These are phyloP conservation scores for Astrocystis sublimbata DNA, from an alignment of 495 filamentous ascomycete genomes.

Conservation along the genomic window DNA sequence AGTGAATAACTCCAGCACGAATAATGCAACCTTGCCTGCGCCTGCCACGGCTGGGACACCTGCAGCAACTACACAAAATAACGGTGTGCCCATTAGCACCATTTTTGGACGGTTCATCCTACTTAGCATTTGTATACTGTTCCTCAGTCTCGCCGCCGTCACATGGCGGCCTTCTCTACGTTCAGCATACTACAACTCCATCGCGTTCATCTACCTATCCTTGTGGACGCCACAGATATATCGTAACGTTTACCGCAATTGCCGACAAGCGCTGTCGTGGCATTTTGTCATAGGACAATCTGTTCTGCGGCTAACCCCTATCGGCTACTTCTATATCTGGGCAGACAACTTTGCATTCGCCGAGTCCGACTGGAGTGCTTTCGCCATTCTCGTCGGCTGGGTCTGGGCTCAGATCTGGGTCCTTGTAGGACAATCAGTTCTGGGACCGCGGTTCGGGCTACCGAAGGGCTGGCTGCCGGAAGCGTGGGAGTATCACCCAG, in stretches of 20 bases:
- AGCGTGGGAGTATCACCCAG: slow-evolving; percentile 94
- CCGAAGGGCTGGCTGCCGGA: slow-evolving; percentile 69
- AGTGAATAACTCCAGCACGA: slow-evolving; percentile 36
- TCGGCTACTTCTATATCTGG: slow-evolving; percentile 77
- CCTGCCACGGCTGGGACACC: slow-evolving; percentile 40
- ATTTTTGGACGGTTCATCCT: slow-evolving; percentile 80
- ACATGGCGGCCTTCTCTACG: slow-evolving; percentile 73
- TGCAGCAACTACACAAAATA: slow-evolving; percentile 26
- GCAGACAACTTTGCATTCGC: slow-evolving; percentile 76
- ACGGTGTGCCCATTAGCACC: slow-evolving; percentile 59
- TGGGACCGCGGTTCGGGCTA: slow-evolving; percentile 76
- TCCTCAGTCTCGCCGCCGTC: slow-evolving; percentile 72
- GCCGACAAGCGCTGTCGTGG: slow-evolving; percentile 83
- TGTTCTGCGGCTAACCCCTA: slow-evolving; percentile 69
- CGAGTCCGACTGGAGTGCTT: slow-evolving; percentile 64
- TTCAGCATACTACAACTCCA: slow-evolving; percentile 64
- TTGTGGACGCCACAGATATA: slow-evolving; percentile 91
- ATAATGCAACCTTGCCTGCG: slow-evolving; percentile 30
- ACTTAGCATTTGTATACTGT: slow-evolving; percentile 65
- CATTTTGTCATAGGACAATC: slow-evolving; percentile 86
- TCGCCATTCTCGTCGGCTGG: slow-evolving; percentile 70
- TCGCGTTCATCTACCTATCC: slow-evolving; percentile 75
- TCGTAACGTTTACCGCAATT: slow-evolving; percentile 88
- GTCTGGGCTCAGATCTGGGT: slow-evolving; percentile 88
- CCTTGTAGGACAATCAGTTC: slow-evolving; percentile 73